Evolutionary conservation across 2,329 filamentous ascomycete species (phyloP).

Genomic region (Alternaria conjuncta): DNA sequence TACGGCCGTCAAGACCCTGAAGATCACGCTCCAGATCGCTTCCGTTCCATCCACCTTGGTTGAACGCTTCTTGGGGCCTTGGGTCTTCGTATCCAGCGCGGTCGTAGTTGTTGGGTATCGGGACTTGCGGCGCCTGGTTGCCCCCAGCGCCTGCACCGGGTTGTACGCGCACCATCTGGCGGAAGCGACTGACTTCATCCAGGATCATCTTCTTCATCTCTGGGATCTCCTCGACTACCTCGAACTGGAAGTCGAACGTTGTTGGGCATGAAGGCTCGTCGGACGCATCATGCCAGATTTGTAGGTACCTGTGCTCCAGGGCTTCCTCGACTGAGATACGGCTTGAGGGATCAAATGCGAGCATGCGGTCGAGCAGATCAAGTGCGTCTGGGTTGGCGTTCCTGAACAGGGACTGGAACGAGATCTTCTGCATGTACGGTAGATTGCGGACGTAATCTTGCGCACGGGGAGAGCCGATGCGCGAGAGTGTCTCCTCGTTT

Average conservation of each 20-base stretch:
- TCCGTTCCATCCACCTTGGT: slow-evolving; percentile 45
- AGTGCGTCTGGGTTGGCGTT: slow-evolving; percentile 95
- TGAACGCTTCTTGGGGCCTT: slow-evolving; percentile 63
- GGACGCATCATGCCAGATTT: slow-evolving; percentile 97
- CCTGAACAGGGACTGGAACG: slow-evolving; percentile 87
- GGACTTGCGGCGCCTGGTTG: slow-evolving; percentile 60
- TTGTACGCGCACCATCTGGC: slow-evolving; percentile 61
- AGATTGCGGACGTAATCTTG: slow-evolving; percentile 99
- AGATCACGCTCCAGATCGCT: slow-evolving; percentile 55
- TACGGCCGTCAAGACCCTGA: slow-evolving; percentile 52
- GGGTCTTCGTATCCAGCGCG: slow-evolving; percentile 66
- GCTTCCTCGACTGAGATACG: slow-evolving; percentile 95
- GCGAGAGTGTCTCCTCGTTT: slow-evolving; percentile 89
- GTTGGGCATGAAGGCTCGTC: slow-evolving; percentile 94
- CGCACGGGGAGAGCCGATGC: slow-evolving; percentile 92
- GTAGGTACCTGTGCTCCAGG: slow-evolving; percentile 92
- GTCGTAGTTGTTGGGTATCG: slow-evolving; percentile 67
- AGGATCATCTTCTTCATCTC: slow-evolving; percentile 98
- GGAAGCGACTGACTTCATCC: slow-evolving; percentile 90
- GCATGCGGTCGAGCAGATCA: slow-evolving; percentile 94
- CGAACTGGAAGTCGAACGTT: slow-evolving; percentile 98
- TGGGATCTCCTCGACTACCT: slow-evolving; percentile 91
- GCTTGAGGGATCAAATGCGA: slow-evolving; percentile 92
- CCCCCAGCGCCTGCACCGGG: slow-evolving; percentile 38
- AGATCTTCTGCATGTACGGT: slow-evolving; percentile 91